Percentiles rank a stretch among this genome's conserved stretches.
Evolutionary conservation across 2,329 filamentous ascomycete genomes (phyloP).

Genomic region (Leptographium wingfieldii): DNA sequence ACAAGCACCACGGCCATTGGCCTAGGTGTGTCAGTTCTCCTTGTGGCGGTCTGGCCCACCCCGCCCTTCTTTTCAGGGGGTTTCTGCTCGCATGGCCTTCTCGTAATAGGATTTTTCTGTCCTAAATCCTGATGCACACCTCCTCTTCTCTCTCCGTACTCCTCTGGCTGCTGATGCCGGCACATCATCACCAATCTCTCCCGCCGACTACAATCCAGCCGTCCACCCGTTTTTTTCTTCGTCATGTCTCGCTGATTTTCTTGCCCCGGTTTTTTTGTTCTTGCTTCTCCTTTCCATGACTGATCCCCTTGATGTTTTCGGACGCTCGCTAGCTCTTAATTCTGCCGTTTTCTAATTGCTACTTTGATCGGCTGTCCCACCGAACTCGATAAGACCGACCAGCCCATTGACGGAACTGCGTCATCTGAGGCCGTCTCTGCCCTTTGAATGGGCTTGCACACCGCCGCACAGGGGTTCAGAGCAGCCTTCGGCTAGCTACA

Average conservation of each 20-base stretch:
- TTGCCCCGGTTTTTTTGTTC: background rate
- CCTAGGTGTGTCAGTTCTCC: background rate
- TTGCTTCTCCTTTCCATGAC: constrained; percentile 1
- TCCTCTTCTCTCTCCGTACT: background rate
- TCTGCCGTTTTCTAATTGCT: background rate
- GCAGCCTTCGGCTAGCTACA: constrained; percentile 1
- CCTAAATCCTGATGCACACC: background rate
- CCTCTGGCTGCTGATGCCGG: background rate
- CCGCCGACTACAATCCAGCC: background rate
- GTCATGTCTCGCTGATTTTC: background rate
- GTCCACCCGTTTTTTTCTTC: background rate
- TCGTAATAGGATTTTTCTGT: background rate
- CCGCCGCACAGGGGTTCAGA: background rate
- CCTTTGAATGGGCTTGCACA: background rate
- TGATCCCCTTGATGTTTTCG: background rate
- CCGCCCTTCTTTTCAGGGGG: constrained; percentile 3
- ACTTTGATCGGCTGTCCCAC: background rate
- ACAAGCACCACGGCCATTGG: background rate
- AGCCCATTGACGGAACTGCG: background rate
- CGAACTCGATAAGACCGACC: background rate
- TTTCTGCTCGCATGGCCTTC: background rate
- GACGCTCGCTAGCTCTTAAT: background rate
- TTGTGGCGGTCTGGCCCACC: background rate
- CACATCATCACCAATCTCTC: background rate
- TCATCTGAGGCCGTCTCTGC: background rate